These are phyloP conservation scores for Vitis hybrid DNA, from an alignment of 177 flowering plant genomes.

Conservation along the genomic window DNA sequence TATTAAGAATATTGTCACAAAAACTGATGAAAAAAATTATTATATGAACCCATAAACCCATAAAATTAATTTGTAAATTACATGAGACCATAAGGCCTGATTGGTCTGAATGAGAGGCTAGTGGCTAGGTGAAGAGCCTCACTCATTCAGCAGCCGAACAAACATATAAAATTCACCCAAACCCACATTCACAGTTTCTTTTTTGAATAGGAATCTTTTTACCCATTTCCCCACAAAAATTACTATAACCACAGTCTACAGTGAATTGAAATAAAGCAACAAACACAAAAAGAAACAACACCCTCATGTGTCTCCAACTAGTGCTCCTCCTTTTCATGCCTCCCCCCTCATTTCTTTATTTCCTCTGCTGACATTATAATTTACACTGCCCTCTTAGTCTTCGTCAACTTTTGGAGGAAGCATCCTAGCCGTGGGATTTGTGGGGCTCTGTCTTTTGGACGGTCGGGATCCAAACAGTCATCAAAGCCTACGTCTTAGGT, in stretches of 20 bases:
- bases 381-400: background rate
- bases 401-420: background rate
- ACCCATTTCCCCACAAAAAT: slow-evolving; percentile 25
- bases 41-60: too few relatives aligned
- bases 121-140: too few relatives aligned
- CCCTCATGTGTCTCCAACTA: slow-evolving; percentile 25
- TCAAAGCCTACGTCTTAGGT: background rate
- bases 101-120: too few relatives aligned
- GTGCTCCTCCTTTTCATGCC: slow-evolving; percentile 27
- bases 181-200: background rate
- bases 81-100: rapidly evolving
- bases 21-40: too few relatives aligned
- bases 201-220: slow-evolving; percentile 30
- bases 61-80: too few relatives aligned
- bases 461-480: background rate
- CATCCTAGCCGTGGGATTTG: background rate
- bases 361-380: background rate
- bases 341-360: slow-evolving; percentile 6
- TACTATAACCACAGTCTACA: background rate
- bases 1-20: too few relatives aligned
- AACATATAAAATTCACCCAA: background rate
- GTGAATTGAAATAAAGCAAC: slow-evolving; percentile 7
- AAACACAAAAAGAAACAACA: slow-evolving; percentile 9
- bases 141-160: background rate
- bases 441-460: background rate